phyloP scores from a whole-genome alignment of 2,329 filamentous ascomycete species.

The Ophiocordyceps camponoti-floridani region DNA sequence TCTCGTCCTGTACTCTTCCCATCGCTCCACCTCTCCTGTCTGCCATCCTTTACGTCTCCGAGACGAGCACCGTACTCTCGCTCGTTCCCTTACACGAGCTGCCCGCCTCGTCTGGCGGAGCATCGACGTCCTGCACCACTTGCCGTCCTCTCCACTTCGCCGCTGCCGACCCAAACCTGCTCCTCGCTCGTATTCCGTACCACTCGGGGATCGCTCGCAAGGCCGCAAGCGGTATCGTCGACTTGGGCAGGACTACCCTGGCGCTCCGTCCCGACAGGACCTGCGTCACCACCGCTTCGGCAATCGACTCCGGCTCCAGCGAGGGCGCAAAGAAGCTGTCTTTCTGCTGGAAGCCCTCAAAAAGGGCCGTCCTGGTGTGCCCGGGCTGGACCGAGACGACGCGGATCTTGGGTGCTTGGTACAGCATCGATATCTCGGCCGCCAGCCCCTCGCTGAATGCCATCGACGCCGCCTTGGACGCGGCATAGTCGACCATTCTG shows the following conservation, averaged over 20 bases:
- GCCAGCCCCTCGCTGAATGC: slow-evolving; percentile 50
- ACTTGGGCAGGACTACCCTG: slow-evolving; percentile 25
- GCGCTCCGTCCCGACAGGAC: slow-evolving; percentile 28
- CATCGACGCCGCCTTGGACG: slow-evolving; percentile 47
- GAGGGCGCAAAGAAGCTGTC: slow-evolving; percentile 14
- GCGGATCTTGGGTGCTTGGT: slow-evolving; percentile 44
- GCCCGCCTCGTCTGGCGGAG: slow-evolving; percentile 3
- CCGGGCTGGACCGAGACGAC: slow-evolving; percentile 47
- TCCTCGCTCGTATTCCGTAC: slow-evolving; percentile 36
- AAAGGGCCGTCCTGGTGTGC: slow-evolving; percentile 17
- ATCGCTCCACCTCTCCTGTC: not conserved
- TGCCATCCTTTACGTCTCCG: slow-evolving; percentile 5
- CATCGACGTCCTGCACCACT: slow-evolving; percentile 26
- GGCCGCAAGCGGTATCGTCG: slow-evolving; percentile 20
- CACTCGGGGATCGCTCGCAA: slow-evolving; percentile 41
- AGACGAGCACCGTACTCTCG: slow-evolving; percentile 12
- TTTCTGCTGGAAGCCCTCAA: slow-evolving; percentile 36
- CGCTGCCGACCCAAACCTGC: slow-evolving; percentile 22
- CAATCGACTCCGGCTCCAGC: slow-evolving; percentile 21
- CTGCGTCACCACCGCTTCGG: slow-evolving; percentile 28
- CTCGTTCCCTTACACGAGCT: slow-evolving; percentile 1
- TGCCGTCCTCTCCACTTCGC: slow-evolving; percentile 24
- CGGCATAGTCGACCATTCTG: slow-evolving; percentile 49
- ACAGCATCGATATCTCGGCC: slow-evolving; percentile 37
- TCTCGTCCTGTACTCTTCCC: not conserved